Evolutionary conservation across 306 rosid species (phyloP).

Genomic region (Potentilla sterilis): DNA sequence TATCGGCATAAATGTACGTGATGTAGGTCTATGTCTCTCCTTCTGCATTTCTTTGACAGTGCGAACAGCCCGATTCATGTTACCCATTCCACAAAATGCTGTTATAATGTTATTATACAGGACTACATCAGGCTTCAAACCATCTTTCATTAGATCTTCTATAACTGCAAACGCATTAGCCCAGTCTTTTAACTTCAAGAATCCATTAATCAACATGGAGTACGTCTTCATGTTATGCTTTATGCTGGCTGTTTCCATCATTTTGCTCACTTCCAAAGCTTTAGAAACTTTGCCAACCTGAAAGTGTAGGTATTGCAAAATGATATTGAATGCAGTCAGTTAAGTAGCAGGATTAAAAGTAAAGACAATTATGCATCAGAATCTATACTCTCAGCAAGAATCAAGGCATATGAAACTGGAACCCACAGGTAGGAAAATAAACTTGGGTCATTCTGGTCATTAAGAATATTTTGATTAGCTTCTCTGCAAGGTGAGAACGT

Average conservation of each 20-base stretch:
- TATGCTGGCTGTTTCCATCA: slow-evolving; percentile 68
- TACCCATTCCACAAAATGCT: slow-evolving; percentile 95
- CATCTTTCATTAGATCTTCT: slow-evolving; percentile 74
- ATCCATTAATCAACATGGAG: slow-evolving; percentile 95
- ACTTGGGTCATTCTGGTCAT: background rate
- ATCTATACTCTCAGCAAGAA: background rate
- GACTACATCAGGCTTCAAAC: slow-evolving; percentile 83
- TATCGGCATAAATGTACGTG: slow-evolving; percentile 91
- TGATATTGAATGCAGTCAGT: background rate
- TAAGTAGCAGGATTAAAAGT: background rate
- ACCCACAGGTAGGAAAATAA: background rate
- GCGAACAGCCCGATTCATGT: slow-evolving; percentile 79
- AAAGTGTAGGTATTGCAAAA: slow-evolving; percentile 20
- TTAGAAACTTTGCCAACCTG: slow-evolving; percentile 91
- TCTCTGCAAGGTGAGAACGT: background rate
- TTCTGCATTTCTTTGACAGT: slow-evolving; percentile 85
- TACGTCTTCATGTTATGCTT: slow-evolving; percentile 93
- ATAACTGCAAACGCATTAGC: slow-evolving; percentile 86
- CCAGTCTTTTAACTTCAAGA: slow-evolving; percentile 90
- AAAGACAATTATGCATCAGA: background rate
- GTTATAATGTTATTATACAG: slow-evolving; percentile 79
- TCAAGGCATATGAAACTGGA: background rate
- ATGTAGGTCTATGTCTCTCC: slow-evolving; percentile 75
- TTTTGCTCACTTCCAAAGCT: slow-evolving; percentile 76
- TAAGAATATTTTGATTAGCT: background rate